phyloP scores from a whole-genome alignment of 1,139 yeast species.

The Zhuliangozyma blackwelliae region DNA sequence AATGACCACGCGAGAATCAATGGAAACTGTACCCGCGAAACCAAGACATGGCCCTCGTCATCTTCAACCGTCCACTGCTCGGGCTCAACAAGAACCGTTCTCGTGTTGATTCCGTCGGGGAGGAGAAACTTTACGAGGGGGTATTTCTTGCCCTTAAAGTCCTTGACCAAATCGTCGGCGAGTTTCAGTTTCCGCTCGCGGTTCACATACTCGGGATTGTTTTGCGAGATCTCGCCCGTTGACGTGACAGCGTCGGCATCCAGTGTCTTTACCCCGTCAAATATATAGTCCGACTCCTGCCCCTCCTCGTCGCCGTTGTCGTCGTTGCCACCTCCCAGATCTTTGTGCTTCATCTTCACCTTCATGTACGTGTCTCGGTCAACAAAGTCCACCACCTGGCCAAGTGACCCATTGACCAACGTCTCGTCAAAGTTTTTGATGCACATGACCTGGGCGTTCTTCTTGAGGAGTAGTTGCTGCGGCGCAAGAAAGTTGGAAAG shows the following conservation, averaged over 20 bases:
- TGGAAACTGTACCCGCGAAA: constrained; percentile 60
- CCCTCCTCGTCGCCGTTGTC: constrained; percentile 8
- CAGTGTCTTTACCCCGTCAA: constrained; percentile 13
- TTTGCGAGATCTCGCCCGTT: constrained; percentile 5
- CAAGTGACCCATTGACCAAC: constrained; percentile 89
- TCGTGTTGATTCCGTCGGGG: constrained; percentile 59
- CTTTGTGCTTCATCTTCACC: constrained; percentile 13
- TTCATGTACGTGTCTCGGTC: constrained; percentile 33
- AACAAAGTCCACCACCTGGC: constrained; percentile 56
- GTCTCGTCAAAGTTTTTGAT: constrained; percentile 84
- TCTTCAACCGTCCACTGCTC: constrained; percentile 44
- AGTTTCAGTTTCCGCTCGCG: constrained; percentile 18
- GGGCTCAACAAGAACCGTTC: constrained; percentile 56
- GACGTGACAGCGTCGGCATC: constrained; percentile 1
- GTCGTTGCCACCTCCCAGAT: constrained; percentile 11
- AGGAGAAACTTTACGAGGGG: constrained; percentile 77
- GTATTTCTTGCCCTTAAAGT: constrained; percentile 31
- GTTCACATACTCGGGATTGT: constrained; percentile 11
- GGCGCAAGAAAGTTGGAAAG: constrained; percentile 75
- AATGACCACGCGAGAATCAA: constrained; percentile 91
- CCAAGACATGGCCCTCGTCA: constrained; percentile 27
- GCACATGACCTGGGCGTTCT: constrained; percentile 95
- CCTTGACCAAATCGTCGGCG: constrained; percentile 14
- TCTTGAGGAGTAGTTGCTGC: constrained; percentile 54
- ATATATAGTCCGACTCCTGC: constrained; percentile 16